Evolutionary conservation across 345 rosid species (phyloP).

Genomic region (Camelina laxa): DNA sequence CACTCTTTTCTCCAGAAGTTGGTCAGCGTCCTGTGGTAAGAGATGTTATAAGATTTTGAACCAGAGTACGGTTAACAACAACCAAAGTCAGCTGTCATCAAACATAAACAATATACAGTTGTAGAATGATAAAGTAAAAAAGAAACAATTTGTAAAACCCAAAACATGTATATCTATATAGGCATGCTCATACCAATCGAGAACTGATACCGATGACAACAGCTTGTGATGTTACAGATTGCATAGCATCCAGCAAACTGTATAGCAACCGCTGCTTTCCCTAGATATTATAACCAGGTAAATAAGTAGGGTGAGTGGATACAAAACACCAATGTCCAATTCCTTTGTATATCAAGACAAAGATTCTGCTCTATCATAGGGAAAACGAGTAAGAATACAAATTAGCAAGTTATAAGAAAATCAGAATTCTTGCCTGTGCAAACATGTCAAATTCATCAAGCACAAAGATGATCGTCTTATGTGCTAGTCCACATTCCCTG

Average conservation of each 20-base stretch:
- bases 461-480: conserved; percentile 83
- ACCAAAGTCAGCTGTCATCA: conserved; percentile 17
- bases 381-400: too few relatives aligned
- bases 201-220: conserved; percentile 84
- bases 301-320: conserved; percentile 25
- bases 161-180: conserved; percentile 12
- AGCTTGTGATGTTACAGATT: conserved; percentile 88
- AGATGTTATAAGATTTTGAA: conserved; percentile 17
- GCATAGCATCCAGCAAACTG: conserved; percentile 95
- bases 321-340: conserved; percentile 6
- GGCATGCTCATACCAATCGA: conserved; percentile 60
- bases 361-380: neutral
- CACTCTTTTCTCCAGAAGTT: conserved; percentile 93
- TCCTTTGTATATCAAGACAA: neutral
- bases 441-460: conserved; percentile 93
- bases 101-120: neutral
- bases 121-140: neutral
- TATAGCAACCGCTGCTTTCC: conserved; percentile 89
- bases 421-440: conserved; percentile 71
- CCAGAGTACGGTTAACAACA: conserved; percentile 19
- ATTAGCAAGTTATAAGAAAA: too few relatives aligned
- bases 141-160: conserved; percentile 18
- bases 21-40: conserved; percentile 85
- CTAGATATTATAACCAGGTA: conserved; percentile 48
- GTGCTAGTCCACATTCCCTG: conserved; percentile 98